A percentile compares a stretch with the other conserved stretches of the same genome.
Conservation (phyloP, 75 land plant species). For the Picea sitchensis region DNA sequence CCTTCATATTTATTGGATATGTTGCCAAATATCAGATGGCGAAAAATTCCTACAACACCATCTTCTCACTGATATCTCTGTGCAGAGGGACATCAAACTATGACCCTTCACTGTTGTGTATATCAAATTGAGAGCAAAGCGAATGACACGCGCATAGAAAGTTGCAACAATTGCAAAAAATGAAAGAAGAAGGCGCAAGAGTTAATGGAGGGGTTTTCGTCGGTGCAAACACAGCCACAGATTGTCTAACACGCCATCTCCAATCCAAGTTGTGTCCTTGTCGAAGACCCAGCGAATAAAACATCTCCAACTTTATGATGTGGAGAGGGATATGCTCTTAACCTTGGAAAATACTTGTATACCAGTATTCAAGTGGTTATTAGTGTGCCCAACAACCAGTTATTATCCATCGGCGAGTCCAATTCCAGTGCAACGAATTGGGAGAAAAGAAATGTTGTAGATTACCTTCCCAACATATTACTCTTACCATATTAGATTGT, state of each 20-base stretch:
- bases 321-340: slow-evolving; percentile 46
- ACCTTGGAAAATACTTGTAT: slow-evolving; percentile 35
- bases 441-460: slow-evolving; percentile 55
- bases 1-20: no score
- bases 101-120: no score
- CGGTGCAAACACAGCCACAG: slow-evolving; percentile 65
- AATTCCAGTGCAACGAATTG: slow-evolving; percentile 54
- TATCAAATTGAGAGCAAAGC: no score
- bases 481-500: slow-evolving; percentile 76
- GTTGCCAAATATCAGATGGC: no score
- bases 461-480: slow-evolving; percentile 56
- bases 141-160: no score
- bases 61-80: no score
- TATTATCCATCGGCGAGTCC: slow-evolving; percentile 52
- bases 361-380: slow-evolving; percentile 58
- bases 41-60: no score
- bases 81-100: no score
- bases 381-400: slow-evolving; percentile 51
- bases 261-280: slow-evolving; percentile 49
- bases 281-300: slow-evolving; percentile 40
- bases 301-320: slow-evolving; percentile 67
- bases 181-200: no score
- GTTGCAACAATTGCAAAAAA: no score
- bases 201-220: slow-evolving; percentile 55
- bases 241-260: slow-evolving; percentile 52